phyloP scores from a whole-genome alignment of 2,329 filamentous ascomycete species.

The Botryotinia convoluta region DNA sequence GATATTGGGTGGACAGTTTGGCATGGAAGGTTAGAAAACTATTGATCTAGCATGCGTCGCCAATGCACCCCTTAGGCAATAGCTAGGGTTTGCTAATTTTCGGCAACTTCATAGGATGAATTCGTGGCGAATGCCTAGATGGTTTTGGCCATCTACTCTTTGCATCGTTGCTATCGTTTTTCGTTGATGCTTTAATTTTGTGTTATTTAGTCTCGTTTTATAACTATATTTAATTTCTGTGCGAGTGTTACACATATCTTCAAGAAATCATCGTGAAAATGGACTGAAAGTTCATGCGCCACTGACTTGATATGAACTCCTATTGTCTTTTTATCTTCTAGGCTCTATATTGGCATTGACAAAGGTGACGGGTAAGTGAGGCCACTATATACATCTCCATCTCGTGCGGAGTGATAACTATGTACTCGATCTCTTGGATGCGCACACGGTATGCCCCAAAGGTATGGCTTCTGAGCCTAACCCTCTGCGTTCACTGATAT shows the following conservation, averaged over 20 bases:
- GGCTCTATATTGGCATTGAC: background rate
- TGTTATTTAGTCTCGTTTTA: background rate
- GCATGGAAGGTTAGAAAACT: background rate
- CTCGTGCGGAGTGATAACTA: too few species aligned
- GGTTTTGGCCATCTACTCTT: too few species aligned
- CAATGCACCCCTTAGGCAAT: background rate
- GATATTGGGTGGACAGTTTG: background rate
- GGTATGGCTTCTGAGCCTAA: background rate
- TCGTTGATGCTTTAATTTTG: background rate
- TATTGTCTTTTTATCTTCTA: background rate
- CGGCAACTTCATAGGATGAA: background rate
- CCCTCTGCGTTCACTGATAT: background rate
- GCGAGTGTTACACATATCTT: background rate
- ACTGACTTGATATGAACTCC: background rate
- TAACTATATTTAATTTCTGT: background rate
- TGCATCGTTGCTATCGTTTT: background rate
- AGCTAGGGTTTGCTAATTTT: background rate
- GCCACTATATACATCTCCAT: background rate
- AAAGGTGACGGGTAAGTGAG: background rate
- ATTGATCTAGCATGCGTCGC: background rate
- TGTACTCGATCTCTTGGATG: background rate
- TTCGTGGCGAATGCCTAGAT: background rate
- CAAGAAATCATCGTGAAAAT: background rate
- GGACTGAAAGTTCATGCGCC: background rate
- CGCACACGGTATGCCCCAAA: background rate